A percentile compares a stretch with the other conserved stretches of the same genome.
Conservation (phyloP, 345 rosid genomes). For the Orychophragmus violaceus region DNA sequence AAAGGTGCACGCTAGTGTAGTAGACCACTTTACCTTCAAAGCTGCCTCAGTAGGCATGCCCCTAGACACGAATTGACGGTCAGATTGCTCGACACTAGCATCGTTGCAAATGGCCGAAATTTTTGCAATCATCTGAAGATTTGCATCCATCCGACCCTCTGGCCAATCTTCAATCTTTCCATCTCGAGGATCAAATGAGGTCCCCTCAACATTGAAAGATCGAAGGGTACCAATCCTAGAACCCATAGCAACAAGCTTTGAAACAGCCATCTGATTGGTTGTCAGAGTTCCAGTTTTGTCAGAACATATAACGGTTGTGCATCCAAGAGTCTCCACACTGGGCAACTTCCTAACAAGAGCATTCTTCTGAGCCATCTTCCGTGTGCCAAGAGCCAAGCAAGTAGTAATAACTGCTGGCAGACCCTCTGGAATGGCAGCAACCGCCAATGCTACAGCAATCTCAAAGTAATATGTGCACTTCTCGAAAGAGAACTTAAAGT, state of each 20-base stretch:
- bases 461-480: conserved; percentile 97
- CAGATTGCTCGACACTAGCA: conserved; percentile 68
- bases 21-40: conserved; percentile 55
- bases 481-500: conserved; percentile 88
- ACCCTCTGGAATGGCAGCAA: conserved; percentile 98
- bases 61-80: conserved; percentile 51
- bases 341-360: conserved; percentile 91
- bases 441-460: conserved; percentile 94
- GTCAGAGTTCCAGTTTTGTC: conserved; percentile 95
- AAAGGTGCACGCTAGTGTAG: not conserved
- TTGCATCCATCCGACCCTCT: conserved; percentile 64
- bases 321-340: conserved; percentile 93
- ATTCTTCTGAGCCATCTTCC: conserved; percentile 98
- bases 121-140: conserved; percentile 87
- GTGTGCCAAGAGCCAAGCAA: conserved; percentile 87
- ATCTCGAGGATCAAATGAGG: conserved; percentile 59
- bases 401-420: conserved; percentile 95
- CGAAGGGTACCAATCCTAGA: conserved; percentile 58
- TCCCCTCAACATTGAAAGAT: conserved; percentile 35
- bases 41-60: conserved; percentile 98
- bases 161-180: conserved; percentile 77
- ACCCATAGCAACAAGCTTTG: conserved; percentile 84
- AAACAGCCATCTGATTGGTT: conserved; percentile 87
- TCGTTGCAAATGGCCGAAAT: conserved; percentile 88
- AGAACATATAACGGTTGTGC: conserved; percentile 90